Conservation (phyloP, 2,329 filamentous ascomycete genomes). For the Fusarium chuoi region DNA sequence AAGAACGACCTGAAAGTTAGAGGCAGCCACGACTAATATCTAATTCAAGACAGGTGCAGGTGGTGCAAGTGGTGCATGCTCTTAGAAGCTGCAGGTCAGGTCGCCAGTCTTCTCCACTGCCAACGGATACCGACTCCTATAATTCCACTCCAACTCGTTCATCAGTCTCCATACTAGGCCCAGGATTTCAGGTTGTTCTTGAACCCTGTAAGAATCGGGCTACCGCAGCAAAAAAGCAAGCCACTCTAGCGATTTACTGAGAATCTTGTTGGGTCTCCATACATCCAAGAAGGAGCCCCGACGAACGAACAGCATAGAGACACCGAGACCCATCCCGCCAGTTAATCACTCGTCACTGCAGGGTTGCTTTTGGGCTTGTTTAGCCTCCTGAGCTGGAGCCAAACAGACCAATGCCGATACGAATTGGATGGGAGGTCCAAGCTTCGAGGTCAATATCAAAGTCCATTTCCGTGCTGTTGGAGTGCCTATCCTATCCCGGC, state of each 20-base stretch:
- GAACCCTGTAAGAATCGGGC: slow-evolving; percentile 39
- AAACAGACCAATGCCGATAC: slow-evolving; percentile 24
- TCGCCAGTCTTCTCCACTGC: slow-evolving; percentile 29
- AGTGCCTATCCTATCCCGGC: not conserved
- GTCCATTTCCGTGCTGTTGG: not conserved
- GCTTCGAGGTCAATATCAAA: slow-evolving; percentile 14
- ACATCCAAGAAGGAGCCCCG: not conserved
- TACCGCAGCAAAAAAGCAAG: slow-evolving; percentile 36
- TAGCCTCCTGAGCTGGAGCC: not conserved
- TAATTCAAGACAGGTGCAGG: slow-evolving; percentile 1
- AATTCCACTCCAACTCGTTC: slow-evolving; percentile 6
- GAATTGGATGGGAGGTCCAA: slow-evolving; percentile 7
- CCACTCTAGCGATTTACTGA: slow-evolving; percentile 30
- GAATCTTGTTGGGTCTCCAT: slow-evolving; percentile 32
- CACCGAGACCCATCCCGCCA: slow-evolving; percentile 11
- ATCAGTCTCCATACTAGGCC: not conserved
- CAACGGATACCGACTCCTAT: slow-evolving; percentile 27
- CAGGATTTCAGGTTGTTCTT: slow-evolving; percentile 26
- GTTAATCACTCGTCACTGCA: slow-evolving; percentile 15
- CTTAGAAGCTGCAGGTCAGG: slow-evolving; percentile 10
- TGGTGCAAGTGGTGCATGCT: not conserved
- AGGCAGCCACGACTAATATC: slow-evolving; percentile 6
- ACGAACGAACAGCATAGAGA: slow-evolving; percentile 11
- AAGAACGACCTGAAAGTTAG: not conserved
- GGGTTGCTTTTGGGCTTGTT: slow-evolving; percentile 29